These are phyloP conservation scores for Dryas drummondii DNA, from an alignment of 306 rosid genomes.

Conservation along the genomic window DNA sequence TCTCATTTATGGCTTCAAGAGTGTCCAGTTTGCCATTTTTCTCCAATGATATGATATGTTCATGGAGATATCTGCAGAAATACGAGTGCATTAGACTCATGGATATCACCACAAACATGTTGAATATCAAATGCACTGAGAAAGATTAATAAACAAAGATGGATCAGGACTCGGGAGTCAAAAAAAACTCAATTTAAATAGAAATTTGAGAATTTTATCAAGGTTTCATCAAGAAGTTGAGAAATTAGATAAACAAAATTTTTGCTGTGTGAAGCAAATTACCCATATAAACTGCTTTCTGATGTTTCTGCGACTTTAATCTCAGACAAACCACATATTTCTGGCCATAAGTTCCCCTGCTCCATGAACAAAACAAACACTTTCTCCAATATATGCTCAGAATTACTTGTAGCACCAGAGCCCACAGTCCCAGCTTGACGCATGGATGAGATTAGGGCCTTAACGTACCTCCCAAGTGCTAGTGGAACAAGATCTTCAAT, in stretches of 20 bases:
- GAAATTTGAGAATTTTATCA: slow-evolving; percentile 11
- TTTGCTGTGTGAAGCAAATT: slow-evolving; percentile 25
- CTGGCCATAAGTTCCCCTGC: slow-evolving; percentile 96
- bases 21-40: slow-evolving; percentile 74
- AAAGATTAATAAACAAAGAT: not conserved
- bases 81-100: slow-evolving; percentile 23
- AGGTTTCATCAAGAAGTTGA: slow-evolving; percentile 1
- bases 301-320: slow-evolving; percentile 63
- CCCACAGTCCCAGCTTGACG: slow-evolving; percentile 47
- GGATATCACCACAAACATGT: slow-evolving; percentile 14
- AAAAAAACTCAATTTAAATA: not conserved
- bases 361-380: slow-evolving; percentile 86
- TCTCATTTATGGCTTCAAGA: slow-evolving; percentile 92
- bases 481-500: slow-evolving; percentile 96
- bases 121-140: not conserved
- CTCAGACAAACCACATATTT: slow-evolving; percentile 82
- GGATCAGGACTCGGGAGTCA: not conserved
- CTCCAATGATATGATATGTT: slow-evolving; percentile 63
- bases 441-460: slow-evolving; percentile 65
- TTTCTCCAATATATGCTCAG: slow-evolving; percentile 74
- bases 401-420: slow-evolving; percentile 44
- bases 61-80: slow-evolving; percentile 78
- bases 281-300: slow-evolving; percentile 75
- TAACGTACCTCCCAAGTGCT: slow-evolving; percentile 79
- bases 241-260: not conserved